Base-by-base conservation (phyloP, 116 monocot species). In the Dioscorea cayenensis region DNA sequence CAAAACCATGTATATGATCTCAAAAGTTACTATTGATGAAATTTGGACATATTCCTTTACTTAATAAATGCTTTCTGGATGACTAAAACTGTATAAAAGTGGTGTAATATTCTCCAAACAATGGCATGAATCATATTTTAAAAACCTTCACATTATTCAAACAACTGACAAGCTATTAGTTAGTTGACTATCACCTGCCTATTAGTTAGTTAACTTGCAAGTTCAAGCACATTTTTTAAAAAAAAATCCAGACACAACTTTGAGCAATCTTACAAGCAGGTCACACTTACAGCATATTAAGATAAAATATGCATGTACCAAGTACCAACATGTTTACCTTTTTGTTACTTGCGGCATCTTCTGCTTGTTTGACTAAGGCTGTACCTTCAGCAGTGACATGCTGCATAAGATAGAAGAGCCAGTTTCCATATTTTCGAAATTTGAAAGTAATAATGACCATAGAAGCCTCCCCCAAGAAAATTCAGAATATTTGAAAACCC, bases 351-450 rank as follows among this genome's bases (percentile, higher is more conserved):
- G 99, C 99, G 68, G 89, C 86, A 89, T 94, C 99, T 82, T 99
- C 99, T 36, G 99, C 99, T 75, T 99, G 99, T 73, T 99, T 90
- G 48, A 99, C 94, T 70, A 99, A 78, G 20, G 89, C 80, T 68
- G 86, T 94, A 58, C 99, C 99, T 75, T 99, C 99, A 49, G 83
- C 64, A 75, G 86, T 94, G 27, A 99, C 91, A 91, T 99, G 99
- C 99, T 99, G 80, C 76, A 52, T 20, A 35, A 32, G 43, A 68
- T 23, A 23, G 23, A 23, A 27, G 62, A 28, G 21, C 62, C 14
- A 18, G 55, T n/a, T 55, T 55, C 55, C 5, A n/a, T 55, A 13
- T 18, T 55, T 14, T 51, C 7, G 0, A 55, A 55, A 70, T 51
- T 12, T 5, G n/a, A 18, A 51, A 25, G 36, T 14, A 69, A 51